Base-by-base conservation (phyloP, 768 basidiomycete species). In the Pleurotus tuoliensis region DNA sequence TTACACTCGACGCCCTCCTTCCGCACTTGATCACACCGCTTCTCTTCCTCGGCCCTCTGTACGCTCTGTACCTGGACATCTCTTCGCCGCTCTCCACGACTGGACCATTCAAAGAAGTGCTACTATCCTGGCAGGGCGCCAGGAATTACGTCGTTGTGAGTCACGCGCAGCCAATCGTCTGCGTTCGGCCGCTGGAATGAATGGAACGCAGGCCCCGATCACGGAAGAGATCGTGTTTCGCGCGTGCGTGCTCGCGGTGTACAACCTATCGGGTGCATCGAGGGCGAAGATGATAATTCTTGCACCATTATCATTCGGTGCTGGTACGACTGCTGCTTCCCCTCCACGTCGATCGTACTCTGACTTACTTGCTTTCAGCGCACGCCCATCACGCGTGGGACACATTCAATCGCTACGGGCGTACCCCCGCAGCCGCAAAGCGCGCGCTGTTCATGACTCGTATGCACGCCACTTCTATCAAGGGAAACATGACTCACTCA, bases 311-410 rank as follows among this genome's bases (percentile, higher is more conserved):
- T 84, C 86, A 56, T 99, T 99, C 64, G 97, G 94, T 16, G 71
- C 91, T 25, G 94, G 94, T 92, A 58, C 44, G 87, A 71, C 5
- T 4, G 20, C 2, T 39, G 20, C 39, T 44, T 37, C 13, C 11
- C 7, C 15, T 30, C 11, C 3, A 37, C 6, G 9, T 50, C 15
- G 5, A n/a, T 50, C 30, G 25, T n/a, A 25, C 44, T 18, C 22
- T 20, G 39, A 38, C 16, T 48, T 49, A 51, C 30, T 11, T 9
- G 11, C 34, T n/a, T 16, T 24, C 61, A 94, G 96, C 97, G 1
- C 97, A 99, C 66, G 72, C 86, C 0, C 97, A 99, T 64, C 97
- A 98, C 63, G 93, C 87, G 12, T 91, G 85, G 82, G 97, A 98
- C 58, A 82, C 77, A 0, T 99, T 83, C 67, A 83, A 86, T 58